Base-by-base conservation (phyloP, 352 stramenopile genomes). In the Aphanomyces invadans region DNA sequence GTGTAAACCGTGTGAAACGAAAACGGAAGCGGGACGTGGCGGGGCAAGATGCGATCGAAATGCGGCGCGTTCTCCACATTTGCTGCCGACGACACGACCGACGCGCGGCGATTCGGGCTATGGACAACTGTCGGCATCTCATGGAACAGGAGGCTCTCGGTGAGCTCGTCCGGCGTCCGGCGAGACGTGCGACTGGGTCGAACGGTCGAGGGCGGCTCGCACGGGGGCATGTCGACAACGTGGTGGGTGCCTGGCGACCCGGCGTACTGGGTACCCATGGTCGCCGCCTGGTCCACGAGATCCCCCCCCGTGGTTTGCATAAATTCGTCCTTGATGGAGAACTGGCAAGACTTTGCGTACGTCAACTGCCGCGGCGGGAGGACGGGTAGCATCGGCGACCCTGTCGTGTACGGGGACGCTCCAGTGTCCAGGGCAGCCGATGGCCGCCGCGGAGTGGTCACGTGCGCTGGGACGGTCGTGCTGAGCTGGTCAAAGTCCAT, bases 401-500 rank as follows among this genome's bases (percentile, higher is more conserved):
- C n/a, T n/a, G n/a, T n/a, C n/a, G n/a, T n/a, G n/a, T n/a, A n/a
- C n/a, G n/a, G n/a, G n/a, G n/a, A n/a, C n/a, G n/a, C n/a, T n/a
- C n/a, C n/a, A n/a, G n/a, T n/a, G n/a, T n/a, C n/a, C n/a, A n/a
- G n/a, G n/a, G n/a, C n/a, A n/a, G n/a, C n/a, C n/a, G n/a, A n/a
- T n/a, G n/a, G n/a, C n/a, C n/a, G n/a, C n/a, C n/a, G n/a, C n/a
- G n/a, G n/a, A n/a, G n/a, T n/a, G n/a, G n/a, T n/a, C n/a, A n/a
- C n/a, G n/a, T n/a, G 62, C 1, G 76, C 75, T 12, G 71, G 60
- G 4, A 87, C 80, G 25, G 87, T 74, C 3, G 71, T 67, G 56
- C 82, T 90, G 17, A 93, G 75, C 64, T 87, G 89, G 17, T 73
- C 74, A 68, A 93, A 93, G 36, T 93, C 77, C 82, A 93, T 89